Base-by-base conservation (phyloP, 441 rosid genomes). In the Gossypium trilobum region DNA sequence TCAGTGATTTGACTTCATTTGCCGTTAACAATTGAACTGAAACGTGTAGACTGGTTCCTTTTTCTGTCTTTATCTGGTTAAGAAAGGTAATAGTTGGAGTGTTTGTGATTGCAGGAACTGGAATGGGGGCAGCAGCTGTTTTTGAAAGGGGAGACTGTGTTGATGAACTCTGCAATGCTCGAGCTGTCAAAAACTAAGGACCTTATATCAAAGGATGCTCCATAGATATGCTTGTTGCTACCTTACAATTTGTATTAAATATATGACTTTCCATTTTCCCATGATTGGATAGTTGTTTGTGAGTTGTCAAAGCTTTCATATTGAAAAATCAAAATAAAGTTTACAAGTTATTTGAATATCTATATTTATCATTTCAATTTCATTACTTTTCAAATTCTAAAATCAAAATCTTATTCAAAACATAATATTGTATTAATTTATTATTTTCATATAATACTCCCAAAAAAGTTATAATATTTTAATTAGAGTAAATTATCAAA, bases 41-140 rank as follows among this genome's bases (percentile, higher is more conserved):
- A 11, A 58, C 17, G 17, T 5, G 1, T 11, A 63, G 14, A 5
- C 54, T 9, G 42, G 19, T 13, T 59, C 19, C 6, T 27, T 59
- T 31, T 4, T 10, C 31, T 42, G 11, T 22, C 31, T 61, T 16
- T 7, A 8, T 14, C 66, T 33, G n/a, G 23, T n/a, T 39, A 13
- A 31, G 31, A 14, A 51, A 69, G 14, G 52, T 14, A 51, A 14
- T 25, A 9, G 14, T 52, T 11, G 2, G 1, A 3, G 61, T 36
- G 46, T 46, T 8, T 1, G 44, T 29, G 39, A 66, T 29, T 23
- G 70, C 82, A 87, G 91, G 88, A 64, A 76, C 85, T 0, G 89
- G 89, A 9, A 85, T 88, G 91, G 93, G 93, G 17, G 93, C 93
- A 9, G 91, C 93, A 44, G 93, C 89, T 55, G 89, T 88, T 60